These are phyloP conservation scores for Ustilago crameri DNA, from an alignment of 1,284 basidiomycete genomes.

Conservation along the genomic window DNA sequence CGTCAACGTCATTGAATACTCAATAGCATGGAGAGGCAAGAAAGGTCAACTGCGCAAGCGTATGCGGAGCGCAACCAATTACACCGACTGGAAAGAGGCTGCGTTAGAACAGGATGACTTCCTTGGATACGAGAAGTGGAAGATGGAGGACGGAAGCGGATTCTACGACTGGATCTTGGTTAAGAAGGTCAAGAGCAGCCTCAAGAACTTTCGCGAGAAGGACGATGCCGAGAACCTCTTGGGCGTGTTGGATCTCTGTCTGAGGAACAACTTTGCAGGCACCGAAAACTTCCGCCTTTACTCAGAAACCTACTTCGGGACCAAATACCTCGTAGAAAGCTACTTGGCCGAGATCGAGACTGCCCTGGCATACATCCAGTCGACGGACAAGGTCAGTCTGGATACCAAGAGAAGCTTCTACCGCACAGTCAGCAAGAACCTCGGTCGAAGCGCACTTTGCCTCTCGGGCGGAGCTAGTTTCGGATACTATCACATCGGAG, in stretches of 20 bases:
- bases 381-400: constrained; percentile 73
- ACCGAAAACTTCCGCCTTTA: constrained; percentile 90
- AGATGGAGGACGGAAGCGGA: constrained; percentile 58
- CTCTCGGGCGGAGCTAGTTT: constrained; percentile 93
- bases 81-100: constrained; percentile 82
- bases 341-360: constrained; percentile 59
- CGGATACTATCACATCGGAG: constrained; percentile 88
- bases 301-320: constrained; percentile 77
- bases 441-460: constrained; percentile 90
- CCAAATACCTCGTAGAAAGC: constrained; percentile 62
- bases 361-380: constrained; percentile 49
- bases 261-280: constrained; percentile 93
- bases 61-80: constrained; percentile 79
- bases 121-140: constrained; percentile 61
- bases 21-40: constrained; percentile 78
- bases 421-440: constrained; percentile 84
- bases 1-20: constrained; percentile 71
- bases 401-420: constrained; percentile 95
- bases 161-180: constrained; percentile 67
- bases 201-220: constrained; percentile 77
- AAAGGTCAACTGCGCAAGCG: constrained; percentile 81
- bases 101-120: constrained; percentile 80
- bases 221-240: constrained; percentile 79
- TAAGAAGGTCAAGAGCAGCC: constrained; percentile 59
- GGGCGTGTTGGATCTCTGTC: constrained; percentile 89